Evolutionary conservation across 345 rosid genomes (phyloP).

Genomic region (Ricinus communis): DNA sequence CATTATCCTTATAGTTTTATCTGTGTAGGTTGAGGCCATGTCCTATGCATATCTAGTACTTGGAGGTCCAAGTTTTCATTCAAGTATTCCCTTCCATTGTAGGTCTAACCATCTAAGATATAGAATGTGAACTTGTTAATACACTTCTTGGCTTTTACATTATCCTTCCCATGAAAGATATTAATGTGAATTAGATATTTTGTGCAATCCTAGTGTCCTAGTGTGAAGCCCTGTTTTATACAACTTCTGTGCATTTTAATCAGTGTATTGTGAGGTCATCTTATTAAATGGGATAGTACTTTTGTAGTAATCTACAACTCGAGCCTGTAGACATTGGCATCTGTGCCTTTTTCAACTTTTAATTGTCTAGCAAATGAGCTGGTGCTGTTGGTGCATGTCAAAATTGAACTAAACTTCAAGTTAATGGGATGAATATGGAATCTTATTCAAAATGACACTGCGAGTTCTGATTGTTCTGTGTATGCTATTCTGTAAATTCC

Average conservation of each 20-base stretch:
- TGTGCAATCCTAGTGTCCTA: neutral
- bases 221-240: neutral
- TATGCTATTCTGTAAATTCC: conserved; percentile 25
- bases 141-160: neutral
- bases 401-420: neutral
- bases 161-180: neutral
- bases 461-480: neutral
- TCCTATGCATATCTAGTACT: neutral
- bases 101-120: too few species aligned
- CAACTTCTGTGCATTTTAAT: neutral
- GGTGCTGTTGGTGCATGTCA: neutral
- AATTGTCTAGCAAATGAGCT: neutral
- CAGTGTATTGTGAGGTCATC: neutral
- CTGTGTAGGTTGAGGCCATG: neutral
- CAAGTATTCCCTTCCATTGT: neutral
- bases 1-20: neutral
- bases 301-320: too few species aligned
- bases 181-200: neutral
- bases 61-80: neutral
- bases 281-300: neutral
- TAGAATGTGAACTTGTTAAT: neutral
- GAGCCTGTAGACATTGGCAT: neutral
- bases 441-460: neutral
- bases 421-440: neutral
- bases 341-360: neutral